Percentiles rank a stretch among this genome's conserved stretches.
These are phyloP conservation scores for Penicillium soppii DNA, from an alignment of 495 filamentous ascomycete genomes.

Conservation along the genomic window DNA sequence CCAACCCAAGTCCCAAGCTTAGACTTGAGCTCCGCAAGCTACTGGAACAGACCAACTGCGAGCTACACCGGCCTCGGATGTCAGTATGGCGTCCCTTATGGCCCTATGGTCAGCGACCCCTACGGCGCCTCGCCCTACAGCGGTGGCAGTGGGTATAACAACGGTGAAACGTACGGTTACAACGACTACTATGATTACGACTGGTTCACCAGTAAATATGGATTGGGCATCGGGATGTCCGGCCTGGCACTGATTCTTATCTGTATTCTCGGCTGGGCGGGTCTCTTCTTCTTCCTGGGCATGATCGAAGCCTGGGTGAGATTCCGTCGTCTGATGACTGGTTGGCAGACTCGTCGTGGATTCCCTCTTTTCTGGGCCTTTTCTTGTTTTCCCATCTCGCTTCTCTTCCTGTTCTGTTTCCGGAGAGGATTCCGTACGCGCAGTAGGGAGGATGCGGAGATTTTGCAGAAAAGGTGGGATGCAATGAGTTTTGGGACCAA, in stretches of 20 bases:
- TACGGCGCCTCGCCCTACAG: conserved; percentile 7
- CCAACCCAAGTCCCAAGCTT: conserved; percentile 29
- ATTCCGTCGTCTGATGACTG: conserved; percentile 53
- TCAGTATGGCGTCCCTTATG: no score
- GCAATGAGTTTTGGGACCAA: conserved; percentile 33
- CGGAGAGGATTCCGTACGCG: conserved; percentile 39
- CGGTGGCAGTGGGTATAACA: conserved; percentile 9
- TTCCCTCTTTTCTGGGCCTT: conserved; percentile 49
- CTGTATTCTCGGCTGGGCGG: conserved; percentile 37
- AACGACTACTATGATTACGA: conserved; percentile 6
- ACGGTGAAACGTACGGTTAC: conserved; percentile 18
- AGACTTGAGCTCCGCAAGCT: conserved; percentile 23
- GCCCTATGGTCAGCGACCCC: no score
- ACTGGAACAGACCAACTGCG: conserved; percentile 15
- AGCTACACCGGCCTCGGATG: conserved; percentile 16
- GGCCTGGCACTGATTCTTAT: conserved; percentile 36
- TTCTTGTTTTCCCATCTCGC: conserved; percentile 30
- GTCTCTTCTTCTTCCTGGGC: conserved; percentile 44
- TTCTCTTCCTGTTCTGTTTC: conserved; percentile 42
- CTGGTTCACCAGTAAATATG: conserved; percentile 27
- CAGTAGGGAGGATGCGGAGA: conserved; percentile 36
- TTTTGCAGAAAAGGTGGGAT: conserved; percentile 44
- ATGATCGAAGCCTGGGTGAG: conserved; percentile 50
- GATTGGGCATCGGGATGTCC: conserved; percentile 26
- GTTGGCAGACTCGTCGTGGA: conserved; percentile 46